These are phyloP conservation scores for Otatea glauca DNA, from an alignment of 176 grass and related monocot species.

Conservation along the genomic window DNA sequence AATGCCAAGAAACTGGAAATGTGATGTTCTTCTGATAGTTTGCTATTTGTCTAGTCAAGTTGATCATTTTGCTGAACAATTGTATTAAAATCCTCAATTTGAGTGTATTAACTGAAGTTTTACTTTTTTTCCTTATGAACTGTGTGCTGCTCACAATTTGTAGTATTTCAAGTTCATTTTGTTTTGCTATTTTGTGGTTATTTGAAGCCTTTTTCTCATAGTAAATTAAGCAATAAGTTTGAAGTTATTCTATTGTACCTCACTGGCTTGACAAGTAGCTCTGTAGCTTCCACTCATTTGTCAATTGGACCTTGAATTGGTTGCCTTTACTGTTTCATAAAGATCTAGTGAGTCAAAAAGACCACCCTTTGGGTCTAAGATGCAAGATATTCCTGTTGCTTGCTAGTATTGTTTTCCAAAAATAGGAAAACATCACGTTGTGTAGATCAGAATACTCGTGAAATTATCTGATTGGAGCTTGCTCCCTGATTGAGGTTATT, in stretches of 20 bases:
- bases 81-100: neutral
- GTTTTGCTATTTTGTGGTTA: neutral
- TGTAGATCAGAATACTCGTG: neutral
- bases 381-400: constrained; percentile 6
- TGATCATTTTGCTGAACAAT: neutral
- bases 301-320: constrained; percentile 6
- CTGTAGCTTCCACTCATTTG: constrained; percentile 19
- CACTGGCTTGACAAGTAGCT: neutral
- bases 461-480: constrained; percentile 30
- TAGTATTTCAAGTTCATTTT: neutral
- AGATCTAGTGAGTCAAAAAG: neutral
- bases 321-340: neutral
- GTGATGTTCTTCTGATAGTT: neutral
- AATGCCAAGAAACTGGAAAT: constrained; percentile 14
- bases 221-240: constrained; percentile 1
- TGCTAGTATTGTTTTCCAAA: neutral
- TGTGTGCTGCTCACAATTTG: neutral
- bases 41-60: neutral
- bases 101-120: neutral
- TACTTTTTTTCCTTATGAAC: neutral
- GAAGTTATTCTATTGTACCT: neutral
- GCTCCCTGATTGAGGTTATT: neutral
- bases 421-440: neutral
- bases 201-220: neutral
- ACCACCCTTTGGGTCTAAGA: neutral